Percentiles rank a stretch among this genome's conserved stretches.
phyloP scores from a whole-genome alignment of 768 basidiomycete genomes.

The Termitomyces sp. region DNA sequence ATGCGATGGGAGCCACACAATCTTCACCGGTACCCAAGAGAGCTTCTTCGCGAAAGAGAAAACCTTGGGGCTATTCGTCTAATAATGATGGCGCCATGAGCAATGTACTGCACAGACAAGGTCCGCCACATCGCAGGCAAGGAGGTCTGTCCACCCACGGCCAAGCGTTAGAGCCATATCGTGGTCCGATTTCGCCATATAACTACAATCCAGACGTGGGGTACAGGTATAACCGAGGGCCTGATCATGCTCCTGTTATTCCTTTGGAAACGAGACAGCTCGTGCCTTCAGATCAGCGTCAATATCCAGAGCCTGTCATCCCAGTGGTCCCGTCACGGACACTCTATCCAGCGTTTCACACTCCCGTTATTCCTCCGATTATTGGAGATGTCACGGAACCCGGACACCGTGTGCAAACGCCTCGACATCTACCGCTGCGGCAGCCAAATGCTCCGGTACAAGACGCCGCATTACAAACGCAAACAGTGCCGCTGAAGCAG shows the following conservation, averaged over 20 bases:
- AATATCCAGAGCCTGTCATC: not conserved
- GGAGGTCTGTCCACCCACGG: not conserved
- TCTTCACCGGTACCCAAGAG: not conserved
- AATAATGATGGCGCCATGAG: not conserved
- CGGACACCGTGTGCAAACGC: not conserved
- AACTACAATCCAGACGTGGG: not conserved
- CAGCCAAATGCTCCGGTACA: not conserved
- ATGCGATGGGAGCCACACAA: not conserved
- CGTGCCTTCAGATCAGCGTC: not conserved
- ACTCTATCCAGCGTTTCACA: not conserved
- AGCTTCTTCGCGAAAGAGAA: not conserved
- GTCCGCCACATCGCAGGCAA: not conserved
- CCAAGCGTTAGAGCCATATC: not conserved
- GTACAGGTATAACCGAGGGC: not conserved
- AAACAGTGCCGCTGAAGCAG: not conserved
- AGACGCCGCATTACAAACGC: not conserved
- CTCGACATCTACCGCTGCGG: not conserved
- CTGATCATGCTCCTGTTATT: not conserved
- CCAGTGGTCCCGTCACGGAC: not conserved
- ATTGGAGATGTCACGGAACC: not conserved
- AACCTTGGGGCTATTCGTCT: not conserved
- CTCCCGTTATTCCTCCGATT: not conserved
- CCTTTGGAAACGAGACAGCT: not conserved
- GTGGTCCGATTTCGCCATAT: not conserved
- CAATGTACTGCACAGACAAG: not conserved